Conservation (phyloP, 768 basidiomycete species). For the Hericium alpestre region DNA sequence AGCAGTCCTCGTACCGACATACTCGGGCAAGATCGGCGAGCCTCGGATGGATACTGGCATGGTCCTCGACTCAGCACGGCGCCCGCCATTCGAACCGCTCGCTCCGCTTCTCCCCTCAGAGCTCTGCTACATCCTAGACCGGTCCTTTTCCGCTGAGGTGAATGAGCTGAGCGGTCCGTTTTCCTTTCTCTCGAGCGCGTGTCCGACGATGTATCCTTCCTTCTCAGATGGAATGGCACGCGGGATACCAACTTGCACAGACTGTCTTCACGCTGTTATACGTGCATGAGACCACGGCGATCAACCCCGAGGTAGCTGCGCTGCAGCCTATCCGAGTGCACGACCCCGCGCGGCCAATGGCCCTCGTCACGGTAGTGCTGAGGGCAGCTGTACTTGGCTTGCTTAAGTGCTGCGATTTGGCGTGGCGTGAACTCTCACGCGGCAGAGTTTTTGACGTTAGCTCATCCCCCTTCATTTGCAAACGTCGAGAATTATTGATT, state of each 20-base stretch:
- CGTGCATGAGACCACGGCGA: conserved; percentile 50
- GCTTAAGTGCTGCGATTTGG: conserved; percentile 72
- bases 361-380: conserved; percentile 60
- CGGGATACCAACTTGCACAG: conserved; percentile 76
- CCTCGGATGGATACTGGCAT: conserved; percentile 82
- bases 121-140: conserved; percentile 82
- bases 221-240: conserved; percentile 79
- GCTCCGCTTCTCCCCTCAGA: conserved; percentile 62
- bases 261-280: conserved; percentile 75
- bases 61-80: conserved; percentile 28
- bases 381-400: conserved; percentile 56
- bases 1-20: conserved; percentile 2
- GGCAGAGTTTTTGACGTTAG: conserved; percentile 70
- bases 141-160: conserved; percentile 71
- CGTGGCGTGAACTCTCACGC: conserved; percentile 74
- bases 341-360: conserved; percentile 42
- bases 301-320: conserved; percentile 44
- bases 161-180: conserved; percentile 11
- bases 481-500: conserved; percentile 5
- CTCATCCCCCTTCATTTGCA: conserved; percentile 13
- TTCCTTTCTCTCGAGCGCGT: conserved; percentile 6
- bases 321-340: conserved; percentile 11
- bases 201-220: conserved; percentile 6
- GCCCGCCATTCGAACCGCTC: conserved; percentile 52
- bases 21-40: conserved; percentile 65